Evolutionary conservation across 352 stramenopile genomes (phyloP), one percentile per base, ranked within the genome.

Genomic region (Globisporangium echinulatum): DNA sequence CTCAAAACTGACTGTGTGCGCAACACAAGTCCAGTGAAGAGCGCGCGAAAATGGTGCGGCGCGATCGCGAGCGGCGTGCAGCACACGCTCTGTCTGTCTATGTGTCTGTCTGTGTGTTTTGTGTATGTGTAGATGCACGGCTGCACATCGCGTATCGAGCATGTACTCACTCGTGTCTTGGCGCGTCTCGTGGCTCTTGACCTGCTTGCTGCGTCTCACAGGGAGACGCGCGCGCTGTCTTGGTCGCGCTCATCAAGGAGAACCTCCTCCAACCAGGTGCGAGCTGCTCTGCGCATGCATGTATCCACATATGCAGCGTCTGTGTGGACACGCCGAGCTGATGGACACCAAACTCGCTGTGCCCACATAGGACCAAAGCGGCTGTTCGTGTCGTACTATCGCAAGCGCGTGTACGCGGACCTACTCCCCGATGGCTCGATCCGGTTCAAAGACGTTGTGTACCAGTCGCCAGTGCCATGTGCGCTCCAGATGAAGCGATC

Each of bases 341-440:
- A 17, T 9, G 14, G 42, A 47, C 42, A n/a, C 11, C 11, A 14
- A 10, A 17, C n/a, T 9, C 42, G 10, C 42, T 46, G 11, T 13
- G 42, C 42, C 15, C 33, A 49, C 14, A 15, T 50, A 86, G 78
- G 82, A 9, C 49, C 66, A 54, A 87, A 87, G 71, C 86, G 85
- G 61, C 74, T 92, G 49, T 92, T 83, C 58, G 76, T 92, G 66
- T 90, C 77, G 42, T 92, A 92, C 69, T 92, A 92, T 63, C 82
- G 82, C 49, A 87, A 88, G 59, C 79, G 79, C 56, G 74, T 88
- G 54, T 90, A 87, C 69, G 82, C 82, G 1, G 82, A 92, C 51
- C 65, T 92, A 49, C 67, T 88, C n/a, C 60, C 71, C 36, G 79
- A 92, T 62, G 79, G 82, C 17, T 87, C 79, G 25, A 90, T 92